These are phyloP conservation scores for Populus deltoides DNA, from an alignment of 345 rosid species.

Conservation along the genomic window DNA sequence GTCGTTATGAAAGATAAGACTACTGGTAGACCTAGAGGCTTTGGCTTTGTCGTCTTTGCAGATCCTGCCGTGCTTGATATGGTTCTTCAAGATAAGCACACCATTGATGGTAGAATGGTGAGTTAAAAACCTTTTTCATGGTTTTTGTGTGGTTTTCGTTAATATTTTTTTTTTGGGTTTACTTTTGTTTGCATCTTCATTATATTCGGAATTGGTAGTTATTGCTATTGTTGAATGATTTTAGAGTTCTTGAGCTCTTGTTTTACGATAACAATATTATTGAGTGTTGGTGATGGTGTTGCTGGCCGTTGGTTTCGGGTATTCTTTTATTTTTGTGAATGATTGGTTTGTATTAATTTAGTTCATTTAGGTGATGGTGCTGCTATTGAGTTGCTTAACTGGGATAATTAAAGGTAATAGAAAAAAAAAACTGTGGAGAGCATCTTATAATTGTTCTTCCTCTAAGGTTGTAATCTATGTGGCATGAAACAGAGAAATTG, in stretches of 20 bases:
- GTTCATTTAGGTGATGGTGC: no score
- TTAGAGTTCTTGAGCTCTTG: background rate
- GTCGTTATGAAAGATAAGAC: slow-evolving; percentile 70
- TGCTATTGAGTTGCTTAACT: background rate
- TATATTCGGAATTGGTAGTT: background rate
- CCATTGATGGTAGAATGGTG: slow-evolving; percentile 78
- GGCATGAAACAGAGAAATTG: background rate
- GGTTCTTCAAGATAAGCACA: slow-evolving; percentile 72
- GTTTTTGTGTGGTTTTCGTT: background rate
- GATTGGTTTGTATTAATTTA: background rate
- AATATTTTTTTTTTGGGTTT: background rate
- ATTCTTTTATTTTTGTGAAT: no score
- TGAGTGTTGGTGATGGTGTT: background rate
- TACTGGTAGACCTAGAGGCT: slow-evolving; percentile 77
- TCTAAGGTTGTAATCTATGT: background rate
- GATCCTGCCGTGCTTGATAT: slow-evolving; percentile 63
- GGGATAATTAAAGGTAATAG: background rate
- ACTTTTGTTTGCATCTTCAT: background rate
- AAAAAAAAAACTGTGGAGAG: background rate
- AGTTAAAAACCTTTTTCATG: slow-evolving; percentile 8
- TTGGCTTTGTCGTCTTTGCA: slow-evolving; percentile 79
- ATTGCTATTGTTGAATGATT: background rate
- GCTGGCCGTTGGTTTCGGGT: background rate
- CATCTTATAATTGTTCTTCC: background rate
- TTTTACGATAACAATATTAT: background rate